Evolutionary conservation across 2,329 filamentous ascomycete species (phyloP), one percentile per base, ranked within the genome.

Genomic region (Monosporascus sp.): DNA sequence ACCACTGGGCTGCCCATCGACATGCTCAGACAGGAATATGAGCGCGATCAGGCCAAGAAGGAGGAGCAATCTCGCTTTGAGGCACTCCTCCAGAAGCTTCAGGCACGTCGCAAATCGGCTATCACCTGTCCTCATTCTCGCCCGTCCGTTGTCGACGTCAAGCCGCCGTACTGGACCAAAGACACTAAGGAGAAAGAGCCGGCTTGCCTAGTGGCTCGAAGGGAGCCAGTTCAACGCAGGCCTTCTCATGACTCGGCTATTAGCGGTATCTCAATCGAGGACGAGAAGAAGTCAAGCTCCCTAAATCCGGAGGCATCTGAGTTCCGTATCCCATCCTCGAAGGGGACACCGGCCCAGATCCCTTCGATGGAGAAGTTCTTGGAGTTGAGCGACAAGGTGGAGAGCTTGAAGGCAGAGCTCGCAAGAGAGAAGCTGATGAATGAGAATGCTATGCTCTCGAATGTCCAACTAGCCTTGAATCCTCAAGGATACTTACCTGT

Each of bases 301-400:
- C 38, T 67, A 52, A 67, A 67, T 51, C 65, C 65, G 1, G 38
- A 55, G 43, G 65, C 65, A 11, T 24, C 53, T 6, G 64, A 67
- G 38, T 67, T 66, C 48, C 52, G 39, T 22, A 53, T 31, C 44
- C 11, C 49, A n/a, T 18, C 27, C 6, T 15, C 48, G 18, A 18
- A 27, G 2, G 46, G 37, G n/a, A 38, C 20, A 15, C 17, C 43
- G 7, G 7, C 20, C 37, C 37, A 44, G 8, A 48, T 31, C 18
- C 3, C 27, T 17, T 27, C 31, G 8, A n/a, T 18, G 44, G 37
- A 25, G 6, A 8, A 39, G 17, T 43, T 47, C 15, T 11, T 22
- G 15, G 24, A 25, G 20, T 17, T 46, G 43, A 25, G 43, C 17
- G 9, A 18, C 9, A 7, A 20, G 17, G 38, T 41, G 11, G 38